These are phyloP conservation scores for Scleroderma bovista DNA, from an alignment of 768 basidiomycete species.

Conservation along the genomic window DNA sequence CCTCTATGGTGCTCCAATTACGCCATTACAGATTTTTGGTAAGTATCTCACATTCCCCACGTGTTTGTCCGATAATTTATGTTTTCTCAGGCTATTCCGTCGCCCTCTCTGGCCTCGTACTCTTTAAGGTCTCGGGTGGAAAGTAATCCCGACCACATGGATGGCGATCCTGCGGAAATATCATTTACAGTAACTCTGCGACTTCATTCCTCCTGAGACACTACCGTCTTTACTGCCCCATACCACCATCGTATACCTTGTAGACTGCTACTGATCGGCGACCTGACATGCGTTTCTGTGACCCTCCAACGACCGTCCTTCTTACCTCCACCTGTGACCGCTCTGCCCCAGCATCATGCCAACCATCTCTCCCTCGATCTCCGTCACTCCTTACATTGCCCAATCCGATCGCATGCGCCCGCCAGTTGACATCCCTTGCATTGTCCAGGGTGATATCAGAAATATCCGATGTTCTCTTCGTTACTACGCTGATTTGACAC, in stretches of 20 bases:
- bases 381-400: not conserved
- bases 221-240: too few relatives aligned
- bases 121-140: conserved; percentile 74
- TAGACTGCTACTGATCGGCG: too few relatives aligned
- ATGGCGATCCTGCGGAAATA: not conserved
- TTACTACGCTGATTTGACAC: too few relatives aligned
- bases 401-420: not conserved
- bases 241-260: too few relatives aligned
- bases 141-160: conserved; percentile 35
- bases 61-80: conserved; percentile 1
- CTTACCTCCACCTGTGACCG: too few relatives aligned
- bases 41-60: conserved; percentile 15
- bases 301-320: too few relatives aligned
- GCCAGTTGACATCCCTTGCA: not conserved
- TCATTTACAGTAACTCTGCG: not conserved
- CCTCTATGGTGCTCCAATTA: conserved; percentile 75
- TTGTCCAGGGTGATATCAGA: not conserved
- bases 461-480: not conserved
- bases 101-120: conserved; percentile 76
- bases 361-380: not conserved
- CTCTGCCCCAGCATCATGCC: too few relatives aligned
- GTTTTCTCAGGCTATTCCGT: conserved; percentile 68
- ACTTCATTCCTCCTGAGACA: not conserved
- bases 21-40: conserved; percentile 82
- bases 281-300: too few relatives aligned